phyloP scores from a whole-genome alignment of 305 asterid species.

The Fraxinus latifolia region DNA sequence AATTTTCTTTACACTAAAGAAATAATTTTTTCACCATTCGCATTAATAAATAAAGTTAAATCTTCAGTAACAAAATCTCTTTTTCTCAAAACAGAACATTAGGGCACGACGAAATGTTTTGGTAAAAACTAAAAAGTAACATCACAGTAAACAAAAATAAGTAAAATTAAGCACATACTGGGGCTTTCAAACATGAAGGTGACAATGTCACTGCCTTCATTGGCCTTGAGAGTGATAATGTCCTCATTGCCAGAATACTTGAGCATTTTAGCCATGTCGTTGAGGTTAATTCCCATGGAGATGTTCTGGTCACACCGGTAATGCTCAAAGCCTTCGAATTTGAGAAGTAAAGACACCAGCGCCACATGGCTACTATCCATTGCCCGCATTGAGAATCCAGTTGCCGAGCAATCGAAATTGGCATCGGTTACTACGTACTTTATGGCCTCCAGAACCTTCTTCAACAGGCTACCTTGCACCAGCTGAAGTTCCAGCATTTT shows the following conservation, averaged over 20 bases:
- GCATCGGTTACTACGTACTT: conserved; percentile 80
- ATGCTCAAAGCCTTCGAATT: conserved; percentile 88
- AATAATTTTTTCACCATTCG: not conserved
- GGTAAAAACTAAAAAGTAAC: not conserved
- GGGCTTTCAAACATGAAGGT: conserved; percentile 96
- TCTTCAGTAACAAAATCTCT: not conserved
- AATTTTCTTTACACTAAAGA: not conserved
- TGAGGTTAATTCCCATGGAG: conserved; percentile 82
- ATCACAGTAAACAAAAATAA: not conserved
- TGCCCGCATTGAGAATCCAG: conserved; percentile 85
- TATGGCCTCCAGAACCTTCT: conserved; percentile 71
- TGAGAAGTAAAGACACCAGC: conserved; percentile 71
- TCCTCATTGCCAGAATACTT: conserved; percentile 88
- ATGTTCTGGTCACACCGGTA: conserved; percentile 76
- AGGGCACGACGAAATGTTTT: not conserved
- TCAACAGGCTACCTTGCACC: conserved; percentile 76
- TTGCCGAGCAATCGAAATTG: conserved; percentile 78
- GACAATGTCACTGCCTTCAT: conserved; percentile 79
- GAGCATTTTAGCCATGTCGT: conserved; percentile 74
- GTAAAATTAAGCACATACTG: conserved; percentile 38
- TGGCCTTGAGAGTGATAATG: conserved; percentile 79
- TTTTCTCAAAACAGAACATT: not conserved
- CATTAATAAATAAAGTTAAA: not conserved
- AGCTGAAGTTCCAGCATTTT: conserved; percentile 71
- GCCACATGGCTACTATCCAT: conserved; percentile 92